These are phyloP conservation scores for Elongisporangium undulatum DNA, from an alignment of 352 stramenopile species.

Conservation along the genomic window DNA sequence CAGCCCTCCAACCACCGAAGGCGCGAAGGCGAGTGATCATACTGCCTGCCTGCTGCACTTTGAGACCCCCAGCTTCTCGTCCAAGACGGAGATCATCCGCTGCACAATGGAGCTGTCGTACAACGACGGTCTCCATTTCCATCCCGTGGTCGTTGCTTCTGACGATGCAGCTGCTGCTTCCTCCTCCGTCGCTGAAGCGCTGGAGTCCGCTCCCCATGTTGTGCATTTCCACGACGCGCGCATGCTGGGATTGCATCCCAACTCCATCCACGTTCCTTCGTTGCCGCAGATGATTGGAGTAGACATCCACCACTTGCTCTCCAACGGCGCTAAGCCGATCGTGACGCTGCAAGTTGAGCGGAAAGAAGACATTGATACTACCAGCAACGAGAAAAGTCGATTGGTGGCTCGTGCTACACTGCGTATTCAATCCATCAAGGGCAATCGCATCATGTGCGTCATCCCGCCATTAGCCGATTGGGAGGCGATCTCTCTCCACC, in stretches of 20 bases:
- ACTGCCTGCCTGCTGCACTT: constrained; percentile 18
- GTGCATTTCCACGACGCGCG: constrained; percentile 42
- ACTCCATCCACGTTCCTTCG: constrained; percentile 40
- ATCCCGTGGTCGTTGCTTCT: constrained; percentile 17
- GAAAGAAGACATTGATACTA: no score
- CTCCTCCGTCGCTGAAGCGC: neutral
- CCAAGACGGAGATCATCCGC: constrained; percentile 12
- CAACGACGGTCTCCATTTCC: constrained; percentile 44
- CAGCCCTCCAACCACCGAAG: constrained; percentile 2
- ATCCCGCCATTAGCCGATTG: constrained; percentile 40
- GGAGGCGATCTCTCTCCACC: constrained; percentile 14
- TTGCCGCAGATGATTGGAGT: constrained; percentile 36
- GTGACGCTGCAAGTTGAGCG: constrained; percentile 8
- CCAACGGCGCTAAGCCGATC: constrained; percentile 5
- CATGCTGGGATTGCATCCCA: constrained; percentile 34
- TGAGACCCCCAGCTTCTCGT: constrained; percentile 17
- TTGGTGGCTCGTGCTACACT: constrained; percentile 10
- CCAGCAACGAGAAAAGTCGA: no score
- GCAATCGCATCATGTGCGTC: constrained; percentile 22
- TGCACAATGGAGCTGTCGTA: constrained; percentile 57
- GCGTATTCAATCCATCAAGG: constrained; percentile 16
- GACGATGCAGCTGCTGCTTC: neutral
- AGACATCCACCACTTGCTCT: constrained; percentile 25
- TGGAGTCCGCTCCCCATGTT: constrained; percentile 11
- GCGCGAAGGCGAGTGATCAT: constrained; percentile 9